These are phyloP conservation scores for Neurospora sp. DNA, from an alignment of 495 filamentous ascomycete genomes.

Conservation along the genomic window DNA sequence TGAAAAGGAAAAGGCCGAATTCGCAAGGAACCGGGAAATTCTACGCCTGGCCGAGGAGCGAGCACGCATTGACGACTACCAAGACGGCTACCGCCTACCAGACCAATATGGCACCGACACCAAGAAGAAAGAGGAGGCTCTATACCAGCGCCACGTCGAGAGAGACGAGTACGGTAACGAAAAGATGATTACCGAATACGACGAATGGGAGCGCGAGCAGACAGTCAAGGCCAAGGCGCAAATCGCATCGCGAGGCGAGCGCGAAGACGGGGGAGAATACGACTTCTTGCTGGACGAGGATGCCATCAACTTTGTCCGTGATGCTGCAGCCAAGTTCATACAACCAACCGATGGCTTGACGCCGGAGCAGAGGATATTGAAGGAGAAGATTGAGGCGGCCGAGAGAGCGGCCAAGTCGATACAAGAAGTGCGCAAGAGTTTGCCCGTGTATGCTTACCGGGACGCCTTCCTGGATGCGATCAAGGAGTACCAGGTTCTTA, in stretches of 20 bases:
- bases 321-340: conserved; percentile 53
- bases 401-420: conserved; percentile 79
- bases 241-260: conserved; percentile 53
- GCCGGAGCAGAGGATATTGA: conserved; percentile 66
- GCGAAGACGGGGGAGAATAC: conserved; percentile 79
- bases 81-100: conserved; percentile 88
- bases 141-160: conserved; percentile 87
- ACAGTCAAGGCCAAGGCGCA: conserved; percentile 82
- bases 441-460: conserved; percentile 81
- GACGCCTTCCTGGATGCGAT: conserved; percentile 63
- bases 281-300: conserved; percentile 90
- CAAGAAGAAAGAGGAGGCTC: conserved; percentile 80
- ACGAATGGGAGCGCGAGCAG: conserved; percentile 93
- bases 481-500: conserved; percentile 65
- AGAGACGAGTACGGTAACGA: conserved; percentile 81
- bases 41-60: conserved; percentile 82
- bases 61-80: conserved; percentile 77
- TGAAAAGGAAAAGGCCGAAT: conserved; percentile 75
- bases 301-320: conserved; percentile 78
- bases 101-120: conserved; percentile 89
- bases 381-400: conserved; percentile 72
- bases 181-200: conserved; percentile 83
- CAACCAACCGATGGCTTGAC: conserved; percentile 46
- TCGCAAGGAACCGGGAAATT: conserved; percentile 80
- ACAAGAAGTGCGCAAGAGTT: conserved; percentile 79